Conservation (phyloP, 768 basidiomycete genomes). For the Hygrophorus pudorinus region DNA sequence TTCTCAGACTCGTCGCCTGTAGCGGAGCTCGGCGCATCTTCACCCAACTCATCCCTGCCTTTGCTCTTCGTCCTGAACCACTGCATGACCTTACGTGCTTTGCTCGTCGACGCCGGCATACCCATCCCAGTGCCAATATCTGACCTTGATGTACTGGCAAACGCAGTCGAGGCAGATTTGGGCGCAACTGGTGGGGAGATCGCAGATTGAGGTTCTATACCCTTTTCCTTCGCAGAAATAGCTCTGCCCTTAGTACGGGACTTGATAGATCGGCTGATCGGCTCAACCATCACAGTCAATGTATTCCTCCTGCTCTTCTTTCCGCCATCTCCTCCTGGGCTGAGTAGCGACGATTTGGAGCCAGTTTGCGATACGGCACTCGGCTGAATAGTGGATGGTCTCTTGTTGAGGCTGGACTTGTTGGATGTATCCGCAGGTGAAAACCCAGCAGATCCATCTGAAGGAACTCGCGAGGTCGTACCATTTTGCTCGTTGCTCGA, state of each 20-base stretch:
- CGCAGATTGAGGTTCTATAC: conserved; percentile 10
- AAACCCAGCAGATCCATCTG: conserved; percentile 3
- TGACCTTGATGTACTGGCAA: conserved; percentile 7
- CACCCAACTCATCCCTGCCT: conserved; percentile 24
- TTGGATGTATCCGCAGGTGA: background rate
- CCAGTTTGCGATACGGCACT: conserved; percentile 10
- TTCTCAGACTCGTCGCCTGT: conserved; percentile 9
- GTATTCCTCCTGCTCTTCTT: conserved; percentile 74
- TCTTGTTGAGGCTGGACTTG: background rate
- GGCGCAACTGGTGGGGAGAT: conserved; percentile 8
- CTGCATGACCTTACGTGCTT: conserved; percentile 94
- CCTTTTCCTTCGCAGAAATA: conserved; percentile 17
- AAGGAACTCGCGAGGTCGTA: conserved; percentile 2
- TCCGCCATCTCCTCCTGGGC: conserved; percentile 20
- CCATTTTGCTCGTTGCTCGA: conserved; percentile 20
- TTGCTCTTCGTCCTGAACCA: conserved; percentile 87
- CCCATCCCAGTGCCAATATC: conserved; percentile 25
- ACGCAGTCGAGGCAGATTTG: conserved; percentile 9
- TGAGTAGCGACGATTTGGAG: conserved; percentile 17
- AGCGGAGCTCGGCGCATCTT: conserved; percentile 10
- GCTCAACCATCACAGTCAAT: conserved; percentile 80
- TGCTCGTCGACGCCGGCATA: conserved; percentile 67
- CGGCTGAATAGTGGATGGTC: conserved; percentile 5
- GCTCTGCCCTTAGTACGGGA: conserved; percentile 25
- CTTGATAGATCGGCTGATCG: conserved; percentile 49